Base-by-base conservation (phyloP, 2,329 filamentous ascomycete species). In the Westerdykella sp. region DNA sequence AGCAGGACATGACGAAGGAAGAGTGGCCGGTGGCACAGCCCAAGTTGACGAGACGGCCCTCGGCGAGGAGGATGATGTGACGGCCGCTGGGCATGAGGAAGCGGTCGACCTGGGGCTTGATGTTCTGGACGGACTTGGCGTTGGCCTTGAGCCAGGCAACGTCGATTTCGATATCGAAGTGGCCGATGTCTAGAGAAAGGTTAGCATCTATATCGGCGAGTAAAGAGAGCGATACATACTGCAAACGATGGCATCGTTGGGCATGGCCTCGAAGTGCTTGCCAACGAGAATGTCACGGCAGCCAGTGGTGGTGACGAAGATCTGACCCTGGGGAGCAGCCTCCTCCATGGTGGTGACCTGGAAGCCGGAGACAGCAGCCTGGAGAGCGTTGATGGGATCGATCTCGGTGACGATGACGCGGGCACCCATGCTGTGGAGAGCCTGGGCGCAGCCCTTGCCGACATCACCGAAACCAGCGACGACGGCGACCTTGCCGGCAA, bases 1-100 rank as follows among this genome's bases (percentile, higher is more conserved):
- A 97, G 85, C 93, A 98, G 63, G 90, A 96, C 93, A 98, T 97
- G 79, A 98, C 93, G 74, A 98, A 98, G 41, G 91, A 97, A 59
- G 90, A 95, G 85, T 98, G 93, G 60, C 93, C 93, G 54, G 93
- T 98, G 69, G 93, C 93, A 75, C 93, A 98, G 73, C 93, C 93
- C 62, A 98, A 80, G 85, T 98, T 98, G 77, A 98, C 93, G 56
- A 98, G 86, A 79, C 93, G 91, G 62, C 93, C 93, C 79, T 97
- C 93, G 53, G 93, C 93, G 54, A 98, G 83, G 65, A 98, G 89
- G 75, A 98, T 95, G 80, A 98, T 90, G 81, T 97, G 85, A 65
- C 87, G 84, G 75, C 93, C 93, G 75, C 71, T 93, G 72, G 85
- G 77, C 87, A 98, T 93, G 63, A 85, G 77, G 85, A 83, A 98